Evolutionary conservation across 495 filamentous ascomycete genomes (phyloP).

Genomic region (Penicillium bovifimosum): DNA sequence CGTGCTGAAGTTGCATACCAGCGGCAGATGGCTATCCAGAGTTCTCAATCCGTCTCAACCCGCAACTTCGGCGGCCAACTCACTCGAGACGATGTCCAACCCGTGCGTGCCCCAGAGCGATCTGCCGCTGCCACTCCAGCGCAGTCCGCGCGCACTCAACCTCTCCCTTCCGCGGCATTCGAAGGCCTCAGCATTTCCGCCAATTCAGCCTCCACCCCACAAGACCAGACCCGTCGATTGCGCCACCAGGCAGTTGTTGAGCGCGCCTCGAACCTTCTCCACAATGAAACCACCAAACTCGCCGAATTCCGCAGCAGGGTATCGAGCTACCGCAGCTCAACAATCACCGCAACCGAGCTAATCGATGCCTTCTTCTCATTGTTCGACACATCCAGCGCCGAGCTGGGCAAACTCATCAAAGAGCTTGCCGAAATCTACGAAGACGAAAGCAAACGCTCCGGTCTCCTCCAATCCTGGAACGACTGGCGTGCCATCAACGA

Average conservation of each 20-base stretch:
- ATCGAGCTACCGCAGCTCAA: constrained; percentile 63
- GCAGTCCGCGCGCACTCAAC: constrained; percentile 32
- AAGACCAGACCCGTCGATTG: constrained; percentile 73
- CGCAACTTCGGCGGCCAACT: constrained; percentile 81
- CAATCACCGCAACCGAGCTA: constrained; percentile 63
- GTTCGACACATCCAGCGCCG: constrained; percentile 71
- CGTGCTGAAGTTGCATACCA: constrained; percentile 91
- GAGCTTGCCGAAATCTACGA: constrained; percentile 94
- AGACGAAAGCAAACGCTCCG: constrained; percentile 63
- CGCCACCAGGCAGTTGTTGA: constrained; percentile 74
- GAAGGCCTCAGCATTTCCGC: constrained; percentile 33
- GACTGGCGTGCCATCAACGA: constrained; percentile 95
- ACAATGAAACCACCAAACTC: constrained; percentile 66
- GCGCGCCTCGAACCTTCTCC: constrained; percentile 72
- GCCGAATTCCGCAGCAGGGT: constrained; percentile 69
- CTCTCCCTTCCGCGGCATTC: constrained; percentile 40
- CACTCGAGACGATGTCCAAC: constrained; percentile 48
- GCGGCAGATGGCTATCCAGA: constrained; percentile 85
- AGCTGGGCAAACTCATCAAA: constrained; percentile 83
- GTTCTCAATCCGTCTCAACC: constrained; percentile 68
- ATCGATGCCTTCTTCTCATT: constrained; percentile 77
- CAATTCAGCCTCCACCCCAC: constrained; percentile 47
- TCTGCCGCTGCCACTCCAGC: constrained; percentile 33
- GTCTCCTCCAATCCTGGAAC: constrained; percentile 76
- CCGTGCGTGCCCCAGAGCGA: constrained; percentile 40